These are phyloP conservation scores for Eleusine indica DNA, from an alignment of 176 grass and related monocot genomes.

Conservation along the genomic window DNA sequence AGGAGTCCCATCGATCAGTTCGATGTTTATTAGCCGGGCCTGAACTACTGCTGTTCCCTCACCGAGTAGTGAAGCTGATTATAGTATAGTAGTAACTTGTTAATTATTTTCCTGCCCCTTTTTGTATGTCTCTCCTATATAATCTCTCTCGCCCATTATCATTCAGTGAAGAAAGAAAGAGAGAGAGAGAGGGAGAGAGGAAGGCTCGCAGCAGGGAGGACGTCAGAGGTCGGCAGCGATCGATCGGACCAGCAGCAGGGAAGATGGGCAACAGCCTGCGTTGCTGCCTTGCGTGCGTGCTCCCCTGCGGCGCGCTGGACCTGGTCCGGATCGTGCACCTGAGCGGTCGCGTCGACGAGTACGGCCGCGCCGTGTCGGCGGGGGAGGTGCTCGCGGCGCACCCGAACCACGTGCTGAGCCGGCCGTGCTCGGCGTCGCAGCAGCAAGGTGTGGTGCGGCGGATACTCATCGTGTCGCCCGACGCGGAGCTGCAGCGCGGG, in stretches of 20 bases:
- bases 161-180: background rate
- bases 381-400: slow-evolving; percentile 72
- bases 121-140: slow-evolving; percentile 31
- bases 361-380: slow-evolving; percentile 65
- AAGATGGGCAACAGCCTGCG: slow-evolving; percentile 70
- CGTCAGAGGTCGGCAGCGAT: background rate
- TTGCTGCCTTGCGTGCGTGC: slow-evolving; percentile 89
- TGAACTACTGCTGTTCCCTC: slow-evolving; percentile 7
- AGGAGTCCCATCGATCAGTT: background rate
- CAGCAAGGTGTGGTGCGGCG: slow-evolving; percentile 45
- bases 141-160: background rate
- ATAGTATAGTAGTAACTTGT: background rate
- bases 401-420: slow-evolving; percentile 75
- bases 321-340: slow-evolving; percentile 85
- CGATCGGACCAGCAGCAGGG: background rate
- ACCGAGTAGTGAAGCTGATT: slow-evolving; percentile 10
- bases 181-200: too few species aligned
- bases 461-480: slow-evolving; percentile 72
- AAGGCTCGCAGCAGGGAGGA: background rate
- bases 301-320: slow-evolving; percentile 89
- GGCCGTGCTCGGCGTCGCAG: slow-evolving; percentile 49
- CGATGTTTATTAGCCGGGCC: background rate
- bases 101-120: background rate
- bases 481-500: slow-evolving; percentile 78
- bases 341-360: slow-evolving; percentile 87